These are phyloP conservation scores for Fusarium sp. DNA, from an alignment of 2,329 filamentous ascomycete species.

Conservation along the genomic window DNA sequence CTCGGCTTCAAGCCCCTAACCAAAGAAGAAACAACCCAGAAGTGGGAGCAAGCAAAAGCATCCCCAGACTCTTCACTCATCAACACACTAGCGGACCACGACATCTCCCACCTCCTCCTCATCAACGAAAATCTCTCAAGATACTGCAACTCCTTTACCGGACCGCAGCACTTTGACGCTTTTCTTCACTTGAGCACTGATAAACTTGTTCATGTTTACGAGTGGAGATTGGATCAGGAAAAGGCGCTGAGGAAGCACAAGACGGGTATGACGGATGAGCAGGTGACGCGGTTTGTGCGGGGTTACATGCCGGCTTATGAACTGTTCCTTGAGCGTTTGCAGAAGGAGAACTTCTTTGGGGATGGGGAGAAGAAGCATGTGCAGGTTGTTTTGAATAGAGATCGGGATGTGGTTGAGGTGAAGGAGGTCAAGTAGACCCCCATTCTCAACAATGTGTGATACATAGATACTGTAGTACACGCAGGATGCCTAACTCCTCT, in stretches of 20 bases:
- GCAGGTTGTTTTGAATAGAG: constrained; percentile 10
- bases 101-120: constrained; percentile 27
- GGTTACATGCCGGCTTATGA: constrained; percentile 45
- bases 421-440: constrained; percentile 18
- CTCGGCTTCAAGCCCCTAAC: constrained; percentile 38
- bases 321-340: constrained; percentile 34
- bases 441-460: not conserved
- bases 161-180: constrained; percentile 34
- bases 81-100: constrained; percentile 32
- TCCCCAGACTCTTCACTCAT: constrained; percentile 4
- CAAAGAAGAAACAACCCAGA: constrained; percentile 13
- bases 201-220: constrained; percentile 36
- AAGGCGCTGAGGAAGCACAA: constrained; percentile 32
- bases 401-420: constrained; percentile 21
- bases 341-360: constrained; percentile 32
- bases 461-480: not conserved
- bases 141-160: constrained; percentile 32
- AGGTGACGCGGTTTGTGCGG: constrained; percentile 38
- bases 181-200: constrained; percentile 42
- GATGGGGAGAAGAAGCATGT: constrained; percentile 25
- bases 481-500: not conserved
- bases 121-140: constrained; percentile 41
- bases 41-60: constrained; percentile 32
- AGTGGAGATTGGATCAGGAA: constrained; percentile 39
- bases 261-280: constrained; percentile 41